Conservation (phyloP, 148 eudicot species). For the Fallopia convolvulus region DNA sequence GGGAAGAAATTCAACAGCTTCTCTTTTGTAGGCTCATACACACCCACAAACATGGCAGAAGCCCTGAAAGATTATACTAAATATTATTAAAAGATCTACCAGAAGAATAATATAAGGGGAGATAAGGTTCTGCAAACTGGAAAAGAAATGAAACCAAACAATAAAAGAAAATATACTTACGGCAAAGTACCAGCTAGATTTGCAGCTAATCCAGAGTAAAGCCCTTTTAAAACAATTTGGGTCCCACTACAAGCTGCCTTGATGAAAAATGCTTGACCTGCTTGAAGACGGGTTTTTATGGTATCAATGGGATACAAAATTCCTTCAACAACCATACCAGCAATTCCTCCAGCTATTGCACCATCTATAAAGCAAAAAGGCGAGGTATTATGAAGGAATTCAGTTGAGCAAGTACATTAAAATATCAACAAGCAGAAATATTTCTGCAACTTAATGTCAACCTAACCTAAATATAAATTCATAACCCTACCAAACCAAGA, state of each 20-base stretch:
- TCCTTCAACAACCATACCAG: constrained; percentile 77
- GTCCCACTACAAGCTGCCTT: constrained; percentile 68
- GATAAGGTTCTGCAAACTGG: neutral
- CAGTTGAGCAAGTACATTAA: neutral
- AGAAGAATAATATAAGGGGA: neutral
- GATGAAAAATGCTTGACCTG: constrained; percentile 36
- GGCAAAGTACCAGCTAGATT: constrained; percentile 79
- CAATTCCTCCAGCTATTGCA: constrained; percentile 80
- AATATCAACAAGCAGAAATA: neutral
- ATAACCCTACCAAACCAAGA: neutral
- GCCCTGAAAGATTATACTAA: constrained; percentile 45
- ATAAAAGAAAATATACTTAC: constrained; percentile 31
- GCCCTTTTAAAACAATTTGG: constrained; percentile 55
- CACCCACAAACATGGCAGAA: constrained; percentile 80
- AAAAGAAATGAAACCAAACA: neutral
- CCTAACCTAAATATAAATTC: neutral
- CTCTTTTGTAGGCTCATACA: constrained; percentile 73
- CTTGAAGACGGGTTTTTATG: constrained; percentile 86
- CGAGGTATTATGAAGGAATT: neutral
- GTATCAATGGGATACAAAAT: constrained; percentile 82
- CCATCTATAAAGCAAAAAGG: constrained; percentile 41
- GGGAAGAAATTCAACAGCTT: constrained; percentile 58
- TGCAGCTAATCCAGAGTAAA: constrained; percentile 75
- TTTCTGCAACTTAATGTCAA: neutral
- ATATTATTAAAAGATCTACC: neutral